Evolutionary conservation across 192 early-diverging fungal species (phyloP).

Genomic region (Phycomyces nitens): DNA sequence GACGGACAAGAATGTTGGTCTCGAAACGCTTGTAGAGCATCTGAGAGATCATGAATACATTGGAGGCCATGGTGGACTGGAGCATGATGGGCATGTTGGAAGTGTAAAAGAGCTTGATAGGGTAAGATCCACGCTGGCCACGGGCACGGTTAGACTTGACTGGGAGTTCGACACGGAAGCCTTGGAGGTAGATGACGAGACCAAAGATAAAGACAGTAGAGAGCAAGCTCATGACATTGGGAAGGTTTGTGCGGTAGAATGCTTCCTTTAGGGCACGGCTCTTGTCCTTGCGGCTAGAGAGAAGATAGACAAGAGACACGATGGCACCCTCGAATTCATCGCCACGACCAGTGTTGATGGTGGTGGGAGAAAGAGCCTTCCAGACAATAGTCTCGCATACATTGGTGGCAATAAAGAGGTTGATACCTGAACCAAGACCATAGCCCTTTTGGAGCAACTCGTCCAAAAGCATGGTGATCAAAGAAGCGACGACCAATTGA

Average conservation of each 20-base stretch:
- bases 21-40: conserved; percentile 97
- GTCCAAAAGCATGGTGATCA: conserved; percentile 97
- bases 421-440: conserved; percentile 98
- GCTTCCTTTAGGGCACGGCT: conserved; percentile 96
- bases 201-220: conserved; percentile 86
- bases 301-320: conserved; percentile 90
- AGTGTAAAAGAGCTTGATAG: conserved; percentile 99
- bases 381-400: conserved; percentile 99
- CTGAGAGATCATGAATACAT: conserved; percentile 98
- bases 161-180: conserved; percentile 99
- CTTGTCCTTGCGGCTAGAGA: conserved; percentile 95
- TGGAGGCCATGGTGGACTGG: conserved; percentile 94
- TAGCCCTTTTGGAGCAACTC: conserved; percentile 99
- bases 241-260: conserved; percentile 84
- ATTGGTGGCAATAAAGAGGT: conserved; percentile 99
- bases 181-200: conserved; percentile 94
- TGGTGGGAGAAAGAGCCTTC: conserved; percentile 97
- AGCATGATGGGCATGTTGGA: conserved; percentile 99
- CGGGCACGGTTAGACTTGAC: conserved; percentile 94
- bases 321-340: conserved; percentile 99
- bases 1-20: conserved; percentile 86
- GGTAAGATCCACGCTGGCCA: conserved; percentile 97
- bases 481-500: conserved; percentile 94
- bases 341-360: conserved; percentile 95
- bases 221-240: conserved; percentile 88